A percentile compares a stretch with the other conserved stretches of the same genome.
Evolutionary conservation across 2,329 filamentous ascomycete species (phyloP).

Genomic region (Fusarium odoratissimum): DNA sequence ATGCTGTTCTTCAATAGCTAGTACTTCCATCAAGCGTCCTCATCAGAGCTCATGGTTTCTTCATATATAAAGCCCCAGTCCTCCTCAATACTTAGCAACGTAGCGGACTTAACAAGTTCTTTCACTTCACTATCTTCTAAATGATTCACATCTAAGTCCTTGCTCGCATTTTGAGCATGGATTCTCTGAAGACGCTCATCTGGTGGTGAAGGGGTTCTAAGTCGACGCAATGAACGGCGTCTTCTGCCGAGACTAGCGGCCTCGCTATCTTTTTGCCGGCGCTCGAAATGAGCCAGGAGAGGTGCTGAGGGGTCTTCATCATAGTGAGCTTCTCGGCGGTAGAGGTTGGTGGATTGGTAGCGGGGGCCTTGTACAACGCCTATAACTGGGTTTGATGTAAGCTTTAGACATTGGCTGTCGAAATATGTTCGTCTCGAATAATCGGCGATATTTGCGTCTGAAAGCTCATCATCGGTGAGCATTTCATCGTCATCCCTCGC

Average conservation of each 20-base stretch:
- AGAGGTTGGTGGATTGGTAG: conserved; percentile 61
- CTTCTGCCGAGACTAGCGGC: conserved; percentile 43
- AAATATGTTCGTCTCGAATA: conserved; percentile 51
- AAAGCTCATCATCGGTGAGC: conserved; percentile 2
- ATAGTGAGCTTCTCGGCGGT: conserved; percentile 61
- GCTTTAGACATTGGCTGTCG: conserved; percentile 53
- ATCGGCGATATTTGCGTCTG: conserved; percentile 30
- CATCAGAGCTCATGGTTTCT: conserved; percentile 37
- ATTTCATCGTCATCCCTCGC: conserved; percentile 36
- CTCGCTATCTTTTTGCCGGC: conserved; percentile 57
- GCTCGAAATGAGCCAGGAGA: conserved; percentile 58
- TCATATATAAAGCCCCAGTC: conserved; percentile 52
- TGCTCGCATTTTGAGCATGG: conserved; percentile 45
- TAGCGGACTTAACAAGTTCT: conserved; percentile 42
- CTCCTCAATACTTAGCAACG: conserved; percentile 47
- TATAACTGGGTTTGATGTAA: conserved; percentile 59
- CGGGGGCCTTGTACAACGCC: conserved; percentile 67
- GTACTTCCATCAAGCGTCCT: neutral
- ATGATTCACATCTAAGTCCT: conserved; percentile 46
- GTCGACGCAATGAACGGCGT: conserved; percentile 43
- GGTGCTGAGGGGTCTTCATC: conserved; percentile 56
- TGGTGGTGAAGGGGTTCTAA: conserved; percentile 34
- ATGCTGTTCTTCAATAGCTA: neutral
- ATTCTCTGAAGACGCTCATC: conserved; percentile 2
- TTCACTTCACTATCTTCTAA: conserved; percentile 36